Conservation (phyloP, 768 basidiomycete species). For the Saitozyma sp. region DNA sequence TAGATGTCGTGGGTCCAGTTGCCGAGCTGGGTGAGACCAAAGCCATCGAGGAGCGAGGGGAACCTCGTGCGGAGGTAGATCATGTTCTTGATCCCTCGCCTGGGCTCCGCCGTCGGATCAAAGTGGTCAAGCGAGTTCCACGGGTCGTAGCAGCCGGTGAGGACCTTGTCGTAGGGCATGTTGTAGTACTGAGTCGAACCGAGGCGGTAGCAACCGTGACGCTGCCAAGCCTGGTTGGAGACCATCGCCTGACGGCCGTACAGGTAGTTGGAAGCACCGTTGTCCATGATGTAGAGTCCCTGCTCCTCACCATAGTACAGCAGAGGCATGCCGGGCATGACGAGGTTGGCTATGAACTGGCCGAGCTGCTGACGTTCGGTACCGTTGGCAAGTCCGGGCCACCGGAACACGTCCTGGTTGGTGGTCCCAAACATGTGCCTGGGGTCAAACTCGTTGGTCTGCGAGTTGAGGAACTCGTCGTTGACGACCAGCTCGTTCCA, state of each 20-base stretch:
- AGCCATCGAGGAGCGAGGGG: conserved; percentile 79
- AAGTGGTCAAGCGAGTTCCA: conserved; percentile 95
- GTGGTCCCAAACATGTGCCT: conserved; percentile 87
- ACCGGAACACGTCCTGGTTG: conserved; percentile 92
- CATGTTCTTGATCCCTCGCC: conserved; percentile 73
- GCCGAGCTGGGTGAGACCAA: conserved; percentile 74
- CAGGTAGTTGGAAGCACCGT: conserved; percentile 86
- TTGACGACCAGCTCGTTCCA: conserved; percentile 83
- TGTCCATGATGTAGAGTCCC: conserved; percentile 77
- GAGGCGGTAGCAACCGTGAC: conserved; percentile 86
- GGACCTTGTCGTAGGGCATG: conserved; percentile 75
- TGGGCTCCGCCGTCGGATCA: conserved; percentile 78
- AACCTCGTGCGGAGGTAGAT: conserved; percentile 68
- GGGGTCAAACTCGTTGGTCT: conserved; percentile 69
- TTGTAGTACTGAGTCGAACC: conserved; percentile 93
- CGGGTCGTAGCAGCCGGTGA: conserved; percentile 81
- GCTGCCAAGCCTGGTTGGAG: conserved; percentile 78
- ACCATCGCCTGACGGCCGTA: conserved; percentile 88
- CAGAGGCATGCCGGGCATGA: conserved; percentile 86
- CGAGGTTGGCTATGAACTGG: conserved; percentile 72
- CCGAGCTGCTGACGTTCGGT: conserved; percentile 72
- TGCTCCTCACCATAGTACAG: conserved; percentile 92
- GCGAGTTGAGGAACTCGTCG: conserved; percentile 80
- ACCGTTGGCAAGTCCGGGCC: conserved; percentile 85
- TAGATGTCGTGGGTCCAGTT: conserved; percentile 80